Percentiles rank a stretch among this genome's conserved stretches.
phyloP scores from a whole-genome alignment of 768 basidiomycete genomes.

The Hygrophorus russula region DNA sequence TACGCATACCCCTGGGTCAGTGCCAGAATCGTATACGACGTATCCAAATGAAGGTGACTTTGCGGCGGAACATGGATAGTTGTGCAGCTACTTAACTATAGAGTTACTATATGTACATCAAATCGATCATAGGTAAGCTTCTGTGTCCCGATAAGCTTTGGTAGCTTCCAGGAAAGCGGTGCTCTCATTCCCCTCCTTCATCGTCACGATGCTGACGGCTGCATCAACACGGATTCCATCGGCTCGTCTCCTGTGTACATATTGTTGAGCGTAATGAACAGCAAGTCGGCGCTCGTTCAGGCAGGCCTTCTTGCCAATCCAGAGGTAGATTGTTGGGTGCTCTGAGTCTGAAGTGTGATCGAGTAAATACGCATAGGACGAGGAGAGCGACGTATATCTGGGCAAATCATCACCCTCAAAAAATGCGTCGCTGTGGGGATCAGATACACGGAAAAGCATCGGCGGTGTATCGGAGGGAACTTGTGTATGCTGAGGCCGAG shows the following conservation, averaged over 20 bases:
- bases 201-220: conserved; percentile 35
- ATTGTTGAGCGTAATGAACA: conserved; percentile 44
- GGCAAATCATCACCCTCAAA: conserved; percentile 24
- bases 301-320: conserved; percentile 43
- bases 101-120: background rate
- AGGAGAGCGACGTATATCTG: conserved; percentile 25
- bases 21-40: conserved; percentile 46
- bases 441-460: conserved; percentile 32
- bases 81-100: background rate
- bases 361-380: conserved; percentile 41
- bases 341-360: conserved; percentile 26
- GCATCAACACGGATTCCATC: conserved; percentile 15
- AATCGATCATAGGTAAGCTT: background rate
- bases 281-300: conserved; percentile 38
- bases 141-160: background rate
- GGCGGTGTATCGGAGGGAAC: conserved; percentile 3
- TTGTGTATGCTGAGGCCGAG: conserved; percentile 1
- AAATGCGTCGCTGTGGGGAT: conserved; percentile 26
- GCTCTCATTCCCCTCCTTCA: conserved; percentile 44
- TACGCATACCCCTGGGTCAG: conserved; percentile 88
- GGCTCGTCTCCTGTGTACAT: conserved; percentile 29
- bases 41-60: conserved; percentile 7
- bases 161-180: conserved; percentile 29
- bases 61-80: background rate
- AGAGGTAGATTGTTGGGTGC: conserved; percentile 40